Conservation (phyloP, 441 rosid genomes). For the Omphalea diandra region DNA sequence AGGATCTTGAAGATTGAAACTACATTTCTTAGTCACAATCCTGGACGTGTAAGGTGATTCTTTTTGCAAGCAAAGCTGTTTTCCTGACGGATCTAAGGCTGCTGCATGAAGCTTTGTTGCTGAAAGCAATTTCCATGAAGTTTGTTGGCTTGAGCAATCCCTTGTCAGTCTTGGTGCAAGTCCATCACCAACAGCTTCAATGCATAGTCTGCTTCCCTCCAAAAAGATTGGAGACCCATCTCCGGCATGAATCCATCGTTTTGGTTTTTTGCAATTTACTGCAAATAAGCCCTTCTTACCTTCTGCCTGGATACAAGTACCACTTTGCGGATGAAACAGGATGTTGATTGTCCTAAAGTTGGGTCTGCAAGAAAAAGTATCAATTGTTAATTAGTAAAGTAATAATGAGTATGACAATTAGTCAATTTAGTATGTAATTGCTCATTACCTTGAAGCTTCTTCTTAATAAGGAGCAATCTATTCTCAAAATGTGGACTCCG, state of each 20-base stretch:
- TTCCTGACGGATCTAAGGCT: conserved; percentile 24
- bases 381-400: background rate
- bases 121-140: conserved; percentile 27
- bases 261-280: background rate
- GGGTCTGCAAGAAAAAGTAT: conserved; percentile 21
- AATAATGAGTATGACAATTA: background rate
- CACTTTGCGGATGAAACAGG: conserved; percentile 33
- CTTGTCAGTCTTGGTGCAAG: conserved; percentile 11
- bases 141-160: conserved; percentile 17
- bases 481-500: conserved; percentile 20
- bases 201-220: conserved; percentile 9
- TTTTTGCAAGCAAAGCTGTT: conserved; percentile 31
- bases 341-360: conserved; percentile 10
- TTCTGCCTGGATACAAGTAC: conserved; percentile 11
- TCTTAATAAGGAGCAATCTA: conserved; percentile 26
- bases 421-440: background rate
- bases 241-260: background rate
- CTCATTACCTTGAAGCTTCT: conserved; percentile 18
- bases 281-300: background rate
- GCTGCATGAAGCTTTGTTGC: conserved; percentile 29
- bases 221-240: background rate
- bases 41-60: conserved; percentile 11
- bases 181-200: conserved; percentile 25
- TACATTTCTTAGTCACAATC: conserved; percentile 26
- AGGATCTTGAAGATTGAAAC: conserved; percentile 20